Percentiles rank a stretch among this genome's conserved stretches.
These are phyloP conservation scores for Talaromyces sp. DNA, from an alignment of 2,329 filamentous ascomycete genomes.

Conservation along the genomic window DNA sequence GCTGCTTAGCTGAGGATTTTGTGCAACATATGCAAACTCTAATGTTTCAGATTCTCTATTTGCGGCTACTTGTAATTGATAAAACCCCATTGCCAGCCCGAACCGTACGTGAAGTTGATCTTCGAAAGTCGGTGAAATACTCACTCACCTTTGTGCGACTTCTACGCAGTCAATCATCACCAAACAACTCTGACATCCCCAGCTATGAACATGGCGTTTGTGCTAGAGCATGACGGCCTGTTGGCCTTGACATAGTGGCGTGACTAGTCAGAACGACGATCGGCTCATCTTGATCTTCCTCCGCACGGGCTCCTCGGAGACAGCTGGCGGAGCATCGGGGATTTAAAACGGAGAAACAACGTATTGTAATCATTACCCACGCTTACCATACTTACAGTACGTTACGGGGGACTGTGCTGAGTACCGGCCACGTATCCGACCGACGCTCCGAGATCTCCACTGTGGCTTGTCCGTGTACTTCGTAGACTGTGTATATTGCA, in stretches of 20 bases:
- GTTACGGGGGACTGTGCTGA: neutral
- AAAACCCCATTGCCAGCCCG: neutral
- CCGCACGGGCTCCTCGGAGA: neutral
- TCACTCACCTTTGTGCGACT: neutral
- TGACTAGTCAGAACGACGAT: neutral
- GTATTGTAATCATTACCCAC: neutral
- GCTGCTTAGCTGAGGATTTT: neutral
- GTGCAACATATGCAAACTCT: neutral
- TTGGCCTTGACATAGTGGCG: neutral
- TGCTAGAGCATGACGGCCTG: no score
- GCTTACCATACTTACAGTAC: neutral
- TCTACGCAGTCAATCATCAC: neutral
- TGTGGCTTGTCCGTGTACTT: neutral
- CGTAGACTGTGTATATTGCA: neutral
- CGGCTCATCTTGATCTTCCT: neutral
- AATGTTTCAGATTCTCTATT: neutral
- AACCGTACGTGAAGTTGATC: neutral
- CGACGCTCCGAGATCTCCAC: neutral
- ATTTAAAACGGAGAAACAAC: neutral
- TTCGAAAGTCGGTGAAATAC: neutral
- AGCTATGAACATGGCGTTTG: neutral
- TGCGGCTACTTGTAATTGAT: neutral
- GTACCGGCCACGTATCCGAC: neutral
- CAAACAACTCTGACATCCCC: neutral
- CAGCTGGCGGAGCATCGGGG: neutral